Evolutionary conservation across 2,329 filamentous ascomycete species (phyloP), one percentile per base, ranked within the genome.

Genomic region (Chalara sp.): DNA sequence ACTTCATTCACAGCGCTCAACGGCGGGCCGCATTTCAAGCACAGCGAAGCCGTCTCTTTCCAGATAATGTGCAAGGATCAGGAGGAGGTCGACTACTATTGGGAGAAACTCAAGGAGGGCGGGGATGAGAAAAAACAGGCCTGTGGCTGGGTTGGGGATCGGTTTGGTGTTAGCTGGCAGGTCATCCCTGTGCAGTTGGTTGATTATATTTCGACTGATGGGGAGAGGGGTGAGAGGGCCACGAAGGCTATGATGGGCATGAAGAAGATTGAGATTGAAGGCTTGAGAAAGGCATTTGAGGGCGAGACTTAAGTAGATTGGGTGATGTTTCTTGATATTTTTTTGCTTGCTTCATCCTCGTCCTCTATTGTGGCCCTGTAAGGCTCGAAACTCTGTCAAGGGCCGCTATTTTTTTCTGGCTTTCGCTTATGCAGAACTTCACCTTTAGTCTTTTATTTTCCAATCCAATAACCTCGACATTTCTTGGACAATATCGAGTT

Each of bases 141-240:
- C 50, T 75, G 74, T 54, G 72, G 73, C 3, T 76, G 73, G 74
- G 44, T 75, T 41, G 63, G 59, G 5, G 73, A 76, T 56, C 68
- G 67, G 61, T 76, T 67, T 56, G 74, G 74, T 4, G 60, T 76
- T 8, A 56, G 61, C 10, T 76, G 74, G 74, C 74, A 77, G 65
- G 63, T 76, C 33, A 61, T 72, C 41, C 73, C 74, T 5, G 66
- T 53, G 53, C 53, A 45, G 21, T 53, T 75, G 47, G 65, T 63
- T 57, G 61, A 66, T 49, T 48, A 73, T 53, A 46, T 53, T 2
- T 60, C 64, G n/a, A 56, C 63, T 35, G 68, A 72, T 48, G 61
- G 56, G 58, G 69, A 60, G 51, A 67, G 61, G 37, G 62, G 63
- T 12, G 61, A 57, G 5, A 59, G 65, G 44, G 63, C 58, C 6